A percentile compares a stretch with the other conserved stretches of the same genome.
These are phyloP conservation scores for Pseudogymnoascus verrucosus DNA, from an alignment of 2,329 filamentous ascomycete species.

Conservation along the genomic window DNA sequence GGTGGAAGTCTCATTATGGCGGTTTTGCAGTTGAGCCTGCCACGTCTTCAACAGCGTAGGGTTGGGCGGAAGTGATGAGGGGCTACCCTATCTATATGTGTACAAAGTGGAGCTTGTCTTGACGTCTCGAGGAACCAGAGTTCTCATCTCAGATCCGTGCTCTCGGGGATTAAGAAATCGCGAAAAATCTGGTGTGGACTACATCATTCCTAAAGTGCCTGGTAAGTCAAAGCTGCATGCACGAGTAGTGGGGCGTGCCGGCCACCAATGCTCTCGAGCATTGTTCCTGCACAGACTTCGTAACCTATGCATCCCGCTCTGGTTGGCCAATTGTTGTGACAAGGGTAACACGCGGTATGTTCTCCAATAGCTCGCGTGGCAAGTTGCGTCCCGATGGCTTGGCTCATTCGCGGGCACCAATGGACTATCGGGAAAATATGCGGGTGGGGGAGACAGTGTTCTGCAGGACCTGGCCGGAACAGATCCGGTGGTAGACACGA, in stretches of 20 bases:
- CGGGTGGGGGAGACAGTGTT: too few relatives aligned
- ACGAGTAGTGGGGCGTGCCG: neutral
- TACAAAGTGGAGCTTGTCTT: neutral
- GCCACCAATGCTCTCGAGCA: neutral
- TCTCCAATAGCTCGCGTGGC: too few relatives aligned
- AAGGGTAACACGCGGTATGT: too few relatives aligned
- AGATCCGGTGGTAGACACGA: too few relatives aligned
- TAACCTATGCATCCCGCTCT: neutral
- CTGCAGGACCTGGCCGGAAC: too few relatives aligned
- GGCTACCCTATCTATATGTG: neutral
- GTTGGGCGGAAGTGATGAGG: neutral
- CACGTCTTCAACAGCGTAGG: neutral
- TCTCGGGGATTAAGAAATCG: too few relatives aligned
- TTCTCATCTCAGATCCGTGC: neutral
- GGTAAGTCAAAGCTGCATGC: neutral
- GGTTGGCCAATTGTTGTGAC: neutral
- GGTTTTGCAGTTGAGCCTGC: neutral
- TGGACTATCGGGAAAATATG: too few relatives aligned
- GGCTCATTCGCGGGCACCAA: too few relatives aligned
- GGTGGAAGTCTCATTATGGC: constrained; percentile 32
- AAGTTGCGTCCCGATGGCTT: too few relatives aligned
- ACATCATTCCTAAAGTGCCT: too few relatives aligned
- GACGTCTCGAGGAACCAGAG: neutral
- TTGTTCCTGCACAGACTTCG: neutral
- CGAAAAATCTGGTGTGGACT: neutral